A percentile compares a stretch with the other conserved stretches of the same genome.
These are phyloP conservation scores for Magnusiomyces sp. DNA, from an alignment of 1,139 yeast genomes.

Conservation along the genomic window DNA sequence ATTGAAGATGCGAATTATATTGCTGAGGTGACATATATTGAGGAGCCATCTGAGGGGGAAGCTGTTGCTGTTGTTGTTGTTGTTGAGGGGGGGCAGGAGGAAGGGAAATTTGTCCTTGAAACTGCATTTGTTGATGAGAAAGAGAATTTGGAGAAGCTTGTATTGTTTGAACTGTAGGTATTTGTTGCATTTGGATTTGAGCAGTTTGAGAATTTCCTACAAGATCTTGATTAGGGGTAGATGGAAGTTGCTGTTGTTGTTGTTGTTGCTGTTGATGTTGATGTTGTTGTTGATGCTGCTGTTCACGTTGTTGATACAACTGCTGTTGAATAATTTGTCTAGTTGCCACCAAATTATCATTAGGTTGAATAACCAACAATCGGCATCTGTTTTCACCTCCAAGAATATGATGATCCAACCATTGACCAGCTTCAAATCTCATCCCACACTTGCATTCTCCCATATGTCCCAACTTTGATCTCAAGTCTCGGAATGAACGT, in stretches of 20 bases:
- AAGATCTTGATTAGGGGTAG: too few relatives aligned
- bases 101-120: background rate
- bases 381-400: conserved; percentile 21
- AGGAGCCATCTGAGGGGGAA: too few relatives aligned
- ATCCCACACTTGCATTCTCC: conserved; percentile 56
- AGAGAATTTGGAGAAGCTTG: background rate
- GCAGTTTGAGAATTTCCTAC: too few relatives aligned
- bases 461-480: conserved; percentile 43
- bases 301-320: background rate
- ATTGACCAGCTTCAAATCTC: conserved; percentile 42
- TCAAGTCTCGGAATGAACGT: conserved; percentile 43
- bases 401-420: conserved; percentile 52
- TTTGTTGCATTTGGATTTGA: too few relatives aligned
- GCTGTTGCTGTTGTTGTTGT: too few relatives aligned
- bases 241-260: background rate
- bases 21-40: too few relatives aligned
- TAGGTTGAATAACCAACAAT: conserved; percentile 7
- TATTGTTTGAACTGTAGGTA: background rate
- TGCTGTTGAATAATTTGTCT: background rate
- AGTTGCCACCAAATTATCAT: conserved; percentile 8
- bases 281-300: conserved; percentile 3
- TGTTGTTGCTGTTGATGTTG: background rate
- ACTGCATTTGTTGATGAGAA: background rate
- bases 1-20: too few relatives aligned
- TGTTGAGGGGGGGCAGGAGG: too few relatives aligned